Base-by-base conservation (phyloP, 805 yeast genomes). In the Kurtzmaniella cleridarum region DNA sequence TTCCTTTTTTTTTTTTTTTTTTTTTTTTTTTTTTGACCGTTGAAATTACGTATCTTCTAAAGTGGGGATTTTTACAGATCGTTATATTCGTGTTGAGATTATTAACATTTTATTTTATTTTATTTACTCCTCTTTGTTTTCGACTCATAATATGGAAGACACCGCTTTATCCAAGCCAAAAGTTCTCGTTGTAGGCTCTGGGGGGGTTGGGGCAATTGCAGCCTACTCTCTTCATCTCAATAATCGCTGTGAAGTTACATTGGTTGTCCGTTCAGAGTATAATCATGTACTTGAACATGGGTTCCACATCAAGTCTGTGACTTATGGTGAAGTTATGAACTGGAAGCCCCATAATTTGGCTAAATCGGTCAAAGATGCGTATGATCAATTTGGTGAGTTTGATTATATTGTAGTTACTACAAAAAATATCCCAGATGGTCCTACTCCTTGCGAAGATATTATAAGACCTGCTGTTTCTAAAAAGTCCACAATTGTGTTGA, bases 131-230 rank as follows among this genome's bases (percentile, higher is more conserved):
- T 20, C 8, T 8, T 20, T 20, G 7, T 20, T 5, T 20, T 20
- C 8, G 24, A 20, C 24, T 20, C 24, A 20, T 20, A 20, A 20
- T 20, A 20, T 8, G 24, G 8, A 20, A 40, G 16, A 28, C 7
- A 5, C 24, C 5, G 24, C 7, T 20, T 20, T 33, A 33, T 16
- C 35, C 26, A 24, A 33, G 38, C 55, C 61, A 5, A 59, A 51
- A 32, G 78, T 81, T 13, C 64, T 86, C 10, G 64, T 86, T 9
- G 73, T 86, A 30, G 95, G 95, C 9, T 74, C 87, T 32, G 96
- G 95, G 12, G 95, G 95, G 29, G 93, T 87, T 9, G 96, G 96
- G 28, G 73, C 87, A 13, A 75, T 87, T 27, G 80, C 83, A 2
- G 86, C 95, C 0, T 71, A 80, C 36, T 76, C 84, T 0, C 64